phyloP scores from a whole-genome alignment of 176 grass and related monocot genomes.

The Oryza glaberrima region DNA sequence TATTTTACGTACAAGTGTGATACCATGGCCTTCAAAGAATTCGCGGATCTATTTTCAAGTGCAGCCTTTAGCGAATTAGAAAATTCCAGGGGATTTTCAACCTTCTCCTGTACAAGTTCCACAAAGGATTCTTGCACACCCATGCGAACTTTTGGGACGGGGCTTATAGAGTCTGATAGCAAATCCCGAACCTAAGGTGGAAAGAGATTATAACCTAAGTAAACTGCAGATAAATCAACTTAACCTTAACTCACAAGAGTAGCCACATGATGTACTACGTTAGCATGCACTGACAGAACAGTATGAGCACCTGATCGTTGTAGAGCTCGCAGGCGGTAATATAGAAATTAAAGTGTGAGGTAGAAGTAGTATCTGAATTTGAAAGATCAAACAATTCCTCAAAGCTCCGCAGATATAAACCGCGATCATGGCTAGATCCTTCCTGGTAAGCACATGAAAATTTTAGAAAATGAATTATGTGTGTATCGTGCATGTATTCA shows the following conservation, averaged over 20 bases:
- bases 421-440: conserved; percentile 96
- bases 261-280: not conserved
- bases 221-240: conserved; percentile 17
- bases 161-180: conserved; percentile 70
- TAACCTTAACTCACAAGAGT: conserved; percentile 37
- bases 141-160: conserved; percentile 66
- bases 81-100: conserved; percentile 88
- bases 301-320: conserved; percentile 85
- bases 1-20: conserved; percentile 84
- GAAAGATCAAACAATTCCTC: conserved; percentile 98
- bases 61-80: conserved; percentile 72
- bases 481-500: conserved; percentile 12
- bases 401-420: conserved; percentile 87
- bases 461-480: conserved; percentile 15
- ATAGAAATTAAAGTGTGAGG: conserved; percentile 87
- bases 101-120: conserved; percentile 92
- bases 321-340: conserved; percentile 95
- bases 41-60: conserved; percentile 70
- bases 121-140: conserved; percentile 77
- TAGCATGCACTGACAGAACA: conserved; percentile 10
- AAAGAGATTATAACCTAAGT: conserved; percentile 37
- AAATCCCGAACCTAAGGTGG: conserved; percentile 75
- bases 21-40: conserved; percentile 70
- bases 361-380: conserved; percentile 90
- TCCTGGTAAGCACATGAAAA: conserved; percentile 67